Conservation (phyloP, 345 rosid species). For the Linum tenue region DNA sequence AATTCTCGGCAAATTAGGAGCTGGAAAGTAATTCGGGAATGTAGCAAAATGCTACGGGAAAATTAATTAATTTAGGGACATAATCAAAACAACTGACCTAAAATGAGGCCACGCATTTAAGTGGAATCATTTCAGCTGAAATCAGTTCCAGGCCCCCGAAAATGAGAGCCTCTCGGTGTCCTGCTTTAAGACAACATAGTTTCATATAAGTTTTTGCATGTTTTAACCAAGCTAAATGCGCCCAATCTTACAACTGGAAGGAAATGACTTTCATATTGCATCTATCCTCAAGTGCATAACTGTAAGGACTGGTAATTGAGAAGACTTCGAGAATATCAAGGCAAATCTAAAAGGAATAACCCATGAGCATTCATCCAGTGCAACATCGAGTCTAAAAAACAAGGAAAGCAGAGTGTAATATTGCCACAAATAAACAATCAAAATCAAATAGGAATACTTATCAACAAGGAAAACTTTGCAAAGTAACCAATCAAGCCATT, state of each 20-base stretch:
- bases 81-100: constrained; percentile 97
- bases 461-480: background rate
- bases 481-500: too few relatives aligned
- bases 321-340: constrained; percentile 20
- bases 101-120: constrained; percentile 97
- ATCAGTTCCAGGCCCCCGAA: constrained; percentile 94
- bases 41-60: constrained; percentile 59
- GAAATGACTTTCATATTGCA: constrained; percentile 43
- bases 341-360: constrained; percentile 8
- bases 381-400: constrained; percentile 8
- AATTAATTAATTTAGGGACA: constrained; percentile 43
- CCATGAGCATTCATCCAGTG: constrained; percentile 23
- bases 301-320: constrained; percentile 28
- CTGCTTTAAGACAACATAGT: constrained; percentile 99
- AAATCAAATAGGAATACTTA: background rate
- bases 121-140: constrained; percentile 97
- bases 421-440: background rate
- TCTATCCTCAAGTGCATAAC: constrained; percentile 36
- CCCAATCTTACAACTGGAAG: constrained; percentile 62
- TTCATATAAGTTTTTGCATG: constrained; percentile 71
- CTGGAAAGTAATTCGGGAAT: constrained; percentile 37
- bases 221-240: constrained; percentile 50
- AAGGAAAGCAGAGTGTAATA: background rate
- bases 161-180: constrained; percentile 93
- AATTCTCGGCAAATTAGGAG: constrained; percentile 30